Base-by-base conservation (phyloP, 225 moss, liverwort and hornwort genomes). In the Pleurozium schreberi region DNA sequence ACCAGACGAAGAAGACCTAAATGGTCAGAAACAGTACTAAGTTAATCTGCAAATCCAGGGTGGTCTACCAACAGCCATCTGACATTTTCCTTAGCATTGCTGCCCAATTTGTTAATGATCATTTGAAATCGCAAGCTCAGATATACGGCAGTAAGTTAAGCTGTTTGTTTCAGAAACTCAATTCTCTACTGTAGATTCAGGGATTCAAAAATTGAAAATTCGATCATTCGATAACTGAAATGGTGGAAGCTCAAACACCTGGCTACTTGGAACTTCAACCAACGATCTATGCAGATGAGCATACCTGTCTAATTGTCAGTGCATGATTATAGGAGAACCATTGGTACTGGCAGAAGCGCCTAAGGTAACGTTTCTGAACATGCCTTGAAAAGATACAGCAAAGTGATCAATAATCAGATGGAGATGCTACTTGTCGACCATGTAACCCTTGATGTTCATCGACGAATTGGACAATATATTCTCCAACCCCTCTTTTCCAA, bases 31-130 rank as follows among this genome's bases (percentile, higher is more conserved):
- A 64, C 49, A 62, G 76, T 53, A 61, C 40, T 34, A n/a, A n/a
- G n/a, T n/a, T n/a, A 43, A 70, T 60, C 63, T 84, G 94, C 90
- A 89, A 93, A 94, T 83, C 91, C 91, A 81, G 93, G 91, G 90
- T 93, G 94, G 42, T 94, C 63, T 91, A 82, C 92, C 89, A 75
- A 95, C 93, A 67, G 94, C 90, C 95, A 91, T 94, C 85, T 94
- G 93, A 78, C 92, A 94, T 80, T 94, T 94, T 47, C 96, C 95
- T 93, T 95, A n/a, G 93, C 96, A 95, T 92, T 95, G 92, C 33
- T 95, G 92, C 33, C 93, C 92, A 66, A 93, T 93, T 57, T 33
- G 94, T 89, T 86, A 95, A 93, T 36, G 92, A 88, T 86, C 93
- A 94, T 90, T 55, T 82, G 47, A 84, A 81, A 55, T 31, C 12